Evolutionary conservation across 1,284 basidiomycete genomes (phyloP), one percentile per base, ranked within the genome.

Genomic region (Malassezia sp.): DNA sequence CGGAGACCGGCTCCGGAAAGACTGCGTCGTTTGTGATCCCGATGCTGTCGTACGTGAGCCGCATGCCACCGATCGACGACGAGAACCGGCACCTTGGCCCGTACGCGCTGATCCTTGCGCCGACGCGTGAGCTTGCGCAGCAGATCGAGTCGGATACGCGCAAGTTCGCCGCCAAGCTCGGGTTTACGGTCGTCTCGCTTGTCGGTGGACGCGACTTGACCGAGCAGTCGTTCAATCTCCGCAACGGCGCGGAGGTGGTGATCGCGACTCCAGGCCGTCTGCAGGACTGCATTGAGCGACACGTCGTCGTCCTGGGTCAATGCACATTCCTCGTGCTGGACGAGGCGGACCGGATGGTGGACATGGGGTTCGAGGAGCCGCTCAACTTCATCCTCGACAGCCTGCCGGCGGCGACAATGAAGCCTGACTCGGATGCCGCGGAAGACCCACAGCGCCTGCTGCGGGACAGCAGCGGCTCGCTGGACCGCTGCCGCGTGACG

Each of bases 291-390:
- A 82, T 97, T 52, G 91, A 97, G 73, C 80, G 89, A 37, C 87
- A 86, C 69, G 86, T 96, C 38, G 77, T 97, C 27, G 90, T 97
- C 28, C 78, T 99, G 39, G 83, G 83, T 4, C 91, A 97, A 73
- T 96, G 91, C 72, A 85, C 85, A 1, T 97, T 96, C 68, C 82
- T 97, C 42, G 90, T 97, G 54, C 91, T 97, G 88, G 93, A 97
- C 72, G 91, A 99, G 75, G 93, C 93, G 15, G 91, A 99, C 72
- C 80, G 90, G 45, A 96, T 97, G 91, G 88, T 97, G 47, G 83
- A 93, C 66, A 80, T 97, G 24, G 93, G 93, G 9, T 97, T 96
- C 71, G 93, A 97, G 71, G 79, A 79, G 12, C 88, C 91, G 68
- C 75, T 99, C 40, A 88, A 85, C 30, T 95, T 87, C 70, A 97